These are phyloP conservation scores for Tolypocladium capitatum DNA, from an alignment of 2,329 filamentous ascomycete species.

Conservation along the genomic window DNA sequence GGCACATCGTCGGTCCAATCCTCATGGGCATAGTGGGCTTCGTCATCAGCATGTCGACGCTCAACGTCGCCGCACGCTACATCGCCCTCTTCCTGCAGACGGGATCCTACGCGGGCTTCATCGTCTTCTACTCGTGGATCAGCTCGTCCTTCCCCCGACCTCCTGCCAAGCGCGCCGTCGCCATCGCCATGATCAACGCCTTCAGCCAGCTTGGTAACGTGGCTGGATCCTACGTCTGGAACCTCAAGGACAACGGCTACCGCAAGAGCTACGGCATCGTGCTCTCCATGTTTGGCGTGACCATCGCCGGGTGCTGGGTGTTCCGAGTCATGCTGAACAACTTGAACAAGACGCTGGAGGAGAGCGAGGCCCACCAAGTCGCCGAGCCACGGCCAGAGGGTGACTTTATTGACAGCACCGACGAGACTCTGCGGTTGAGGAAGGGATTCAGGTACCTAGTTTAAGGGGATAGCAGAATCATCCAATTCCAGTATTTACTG, in stretches of 20 bases:
- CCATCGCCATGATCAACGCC: constrained; percentile 47
- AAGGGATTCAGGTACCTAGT: constrained; percentile 35
- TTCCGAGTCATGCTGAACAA: constrained; percentile 32
- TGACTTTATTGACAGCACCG: constrained; percentile 26
- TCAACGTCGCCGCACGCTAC: constrained; percentile 43
- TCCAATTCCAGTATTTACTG: no score
- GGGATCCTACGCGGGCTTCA: constrained; percentile 42
- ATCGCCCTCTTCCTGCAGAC: constrained; percentile 47
- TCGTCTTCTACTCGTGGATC: constrained; percentile 47
- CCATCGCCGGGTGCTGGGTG: constrained; percentile 36
- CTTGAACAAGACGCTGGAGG: constrained; percentile 34
- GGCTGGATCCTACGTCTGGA: constrained; percentile 51
- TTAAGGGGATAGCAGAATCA: no score
- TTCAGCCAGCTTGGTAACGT: constrained; percentile 45
- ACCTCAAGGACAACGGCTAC: constrained; percentile 44
- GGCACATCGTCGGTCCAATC: constrained; percentile 43
- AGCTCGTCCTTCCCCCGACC: constrained; percentile 43
- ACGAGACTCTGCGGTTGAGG: constrained; percentile 30
- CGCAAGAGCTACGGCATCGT: constrained; percentile 53
- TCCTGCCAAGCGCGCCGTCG: constrained; percentile 47
- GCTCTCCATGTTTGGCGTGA: constrained; percentile 48
- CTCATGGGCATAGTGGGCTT: constrained; percentile 41
- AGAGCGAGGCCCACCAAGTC: constrained; percentile 25
- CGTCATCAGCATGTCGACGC: constrained; percentile 45
- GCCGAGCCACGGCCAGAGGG: constrained; percentile 24